Evolutionary conservation across 805 yeast species (phyloP), one percentile per base, ranked within the genome.

Genomic region (Pichia phayaonensis): DNA sequence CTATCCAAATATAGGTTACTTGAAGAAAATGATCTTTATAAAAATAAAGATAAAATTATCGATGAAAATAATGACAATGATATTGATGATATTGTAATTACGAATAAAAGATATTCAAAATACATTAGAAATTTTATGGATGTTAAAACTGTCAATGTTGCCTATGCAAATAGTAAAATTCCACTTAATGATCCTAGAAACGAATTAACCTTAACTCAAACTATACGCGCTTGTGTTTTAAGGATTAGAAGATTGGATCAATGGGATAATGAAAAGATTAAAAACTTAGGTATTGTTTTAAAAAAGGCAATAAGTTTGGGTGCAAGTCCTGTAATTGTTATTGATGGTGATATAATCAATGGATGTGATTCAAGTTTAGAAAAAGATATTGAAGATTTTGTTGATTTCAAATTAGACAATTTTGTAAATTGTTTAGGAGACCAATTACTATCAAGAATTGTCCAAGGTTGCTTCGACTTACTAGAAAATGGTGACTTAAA

Each of bases 291-390:
- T 4, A 20, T 42, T 7, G 55, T 54, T 13, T 29, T 54, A 2
- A 20, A 40, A 18, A 54, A 53, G 10, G 53, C 50, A 8, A 43
- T 54, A 40, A 48, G 50, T 20, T 45, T 55, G 23, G 97, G 97
- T 0, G 79, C 86, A 1, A 78, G 84, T 15, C 95, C 96, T 0
- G 68, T 90, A 0, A 72, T 88, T 36, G 68, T 88, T 2, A 58
- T 86, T 27, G 90, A 83, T 24, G 48, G 49, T 2, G 44, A 45
- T 41, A 29, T 44, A 11, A 3, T 36, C 55, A n/a, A 56, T 50
- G 48, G 62, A 59, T 44, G 63, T 56, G 42, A 56, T 59, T 21
- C 53, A 57, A 24, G 23, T 2, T 21, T 24, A 8, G 45, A 46
- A 12, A 45, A 44, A 12, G 31, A 42, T 2, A 34, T 61, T 13